Evolutionary conservation across 148 eudicot genomes (phyloP).

Genomic region (Gaultheria prostrata): DNA sequence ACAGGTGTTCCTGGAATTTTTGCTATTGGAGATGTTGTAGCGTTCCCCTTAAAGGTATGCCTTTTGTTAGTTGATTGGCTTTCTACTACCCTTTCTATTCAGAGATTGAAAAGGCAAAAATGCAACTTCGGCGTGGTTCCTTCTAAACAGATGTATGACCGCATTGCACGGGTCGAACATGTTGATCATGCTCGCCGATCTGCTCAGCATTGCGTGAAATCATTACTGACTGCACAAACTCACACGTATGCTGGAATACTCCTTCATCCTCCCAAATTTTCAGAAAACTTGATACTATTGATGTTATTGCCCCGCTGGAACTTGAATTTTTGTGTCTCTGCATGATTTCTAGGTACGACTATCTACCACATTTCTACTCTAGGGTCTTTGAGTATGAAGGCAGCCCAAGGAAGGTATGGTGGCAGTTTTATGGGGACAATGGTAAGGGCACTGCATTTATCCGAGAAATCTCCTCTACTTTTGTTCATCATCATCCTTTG

Average conservation of each 20-base stretch:
- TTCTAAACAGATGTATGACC: conserved; percentile 71
- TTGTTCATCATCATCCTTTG: neutral
- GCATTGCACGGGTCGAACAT: conserved; percentile 87
- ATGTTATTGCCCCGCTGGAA: conserved; percentile 1
- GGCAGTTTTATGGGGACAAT: conserved; percentile 98
- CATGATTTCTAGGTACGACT: conserved; percentile 61
- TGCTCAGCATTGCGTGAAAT: conserved; percentile 82
- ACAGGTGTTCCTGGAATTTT: conserved; percentile 81
- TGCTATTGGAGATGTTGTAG: conserved; percentile 98
- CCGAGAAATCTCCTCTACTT: neutral
- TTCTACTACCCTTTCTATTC: neutral
- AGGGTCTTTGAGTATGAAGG: conserved; percentile 98
- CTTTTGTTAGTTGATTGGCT: conserved; percentile 2
- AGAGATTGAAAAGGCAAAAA: neutral
- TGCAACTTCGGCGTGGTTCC: conserved; percentile 12
- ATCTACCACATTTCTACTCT: conserved; percentile 92
- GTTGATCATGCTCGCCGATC: conserved; percentile 98
- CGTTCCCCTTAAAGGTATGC: conserved; percentile 83
- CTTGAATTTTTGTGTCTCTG: conserved; percentile 13
- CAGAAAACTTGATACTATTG: neutral
- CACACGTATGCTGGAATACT: conserved; percentile 40
- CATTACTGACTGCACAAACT: conserved; percentile 73
- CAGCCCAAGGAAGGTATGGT: conserved; percentile 93
- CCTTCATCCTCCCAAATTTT: neutral
- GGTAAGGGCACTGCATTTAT: conserved; percentile 40